Conservation (phyloP, 345 rosid genomes). For the Salix purpurea region DNA sequence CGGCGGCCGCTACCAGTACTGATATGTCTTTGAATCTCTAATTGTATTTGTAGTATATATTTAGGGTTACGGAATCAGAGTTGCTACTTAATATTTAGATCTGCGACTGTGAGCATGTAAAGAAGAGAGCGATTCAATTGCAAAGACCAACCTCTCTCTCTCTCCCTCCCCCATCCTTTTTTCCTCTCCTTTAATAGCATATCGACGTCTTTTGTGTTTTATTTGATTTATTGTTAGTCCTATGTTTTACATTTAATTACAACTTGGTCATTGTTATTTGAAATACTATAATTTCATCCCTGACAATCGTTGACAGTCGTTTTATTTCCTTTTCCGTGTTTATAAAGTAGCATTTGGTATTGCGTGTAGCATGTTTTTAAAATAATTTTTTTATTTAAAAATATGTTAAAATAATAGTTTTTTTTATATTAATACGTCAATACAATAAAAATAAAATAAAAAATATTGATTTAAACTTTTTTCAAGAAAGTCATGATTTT, state of each 20-base stretch:
- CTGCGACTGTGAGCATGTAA: background rate
- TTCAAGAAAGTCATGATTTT: too few species aligned
- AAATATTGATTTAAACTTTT: too few species aligned
- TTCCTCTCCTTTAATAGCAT: background rate
- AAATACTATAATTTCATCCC: background rate
- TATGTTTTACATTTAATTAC: background rate
- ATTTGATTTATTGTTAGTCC: background rate
- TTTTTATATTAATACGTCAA: too few species aligned
- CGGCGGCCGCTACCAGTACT: background rate
- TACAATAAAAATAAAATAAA: too few species aligned
- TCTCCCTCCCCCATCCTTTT: background rate
- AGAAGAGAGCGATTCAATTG: conserved; percentile 27
- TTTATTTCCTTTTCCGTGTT: background rate
- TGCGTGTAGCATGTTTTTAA: too few species aligned
- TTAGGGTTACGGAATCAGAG: conserved; percentile 5
- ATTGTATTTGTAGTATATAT: background rate
- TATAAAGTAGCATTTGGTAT: too few species aligned
- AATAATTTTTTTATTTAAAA: too few species aligned
- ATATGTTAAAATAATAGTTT: too few species aligned
- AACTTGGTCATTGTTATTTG: background rate
- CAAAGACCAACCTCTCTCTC: background rate
- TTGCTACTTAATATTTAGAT: background rate
- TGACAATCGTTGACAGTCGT: background rate
- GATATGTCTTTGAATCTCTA: background rate
- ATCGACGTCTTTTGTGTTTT: background rate